Percentiles rank a stretch among this genome's conserved stretches.
Evolutionary conservation across 2,329 filamentous ascomycete species (phyloP).

Genomic region (Nigrospora osmanthi): DNA sequence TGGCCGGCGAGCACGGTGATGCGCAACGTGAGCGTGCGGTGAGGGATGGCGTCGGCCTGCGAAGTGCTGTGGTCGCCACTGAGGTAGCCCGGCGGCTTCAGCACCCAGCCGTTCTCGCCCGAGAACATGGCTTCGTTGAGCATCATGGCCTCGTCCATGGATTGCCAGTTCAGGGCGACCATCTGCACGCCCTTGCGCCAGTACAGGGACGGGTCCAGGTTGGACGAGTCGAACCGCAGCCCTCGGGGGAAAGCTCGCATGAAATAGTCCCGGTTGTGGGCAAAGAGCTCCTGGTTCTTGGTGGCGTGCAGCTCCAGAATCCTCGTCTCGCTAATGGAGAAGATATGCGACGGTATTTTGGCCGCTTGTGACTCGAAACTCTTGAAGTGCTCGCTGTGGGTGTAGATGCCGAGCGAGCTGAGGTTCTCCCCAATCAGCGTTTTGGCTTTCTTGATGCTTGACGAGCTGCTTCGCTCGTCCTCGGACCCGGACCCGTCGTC

Average conservation of each 20-base stretch:
- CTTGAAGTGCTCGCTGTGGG: constrained; percentile 74
- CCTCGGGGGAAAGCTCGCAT: constrained; percentile 89
- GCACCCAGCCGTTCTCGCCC: constrained; percentile 72
- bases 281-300: constrained; percentile 67
- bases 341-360: constrained; percentile 61
- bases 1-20: constrained; percentile 74
- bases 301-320: constrained; percentile 54
- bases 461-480: constrained; percentile 25
- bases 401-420: constrained; percentile 74
- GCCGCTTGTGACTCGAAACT: constrained; percentile 58
- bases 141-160: constrained; percentile 88
- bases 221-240: constrained; percentile 76
- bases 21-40: constrained; percentile 54
- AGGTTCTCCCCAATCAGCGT: constrained; percentile 61
- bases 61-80: constrained; percentile 29
- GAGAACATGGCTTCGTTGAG: constrained; percentile 98
- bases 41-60: constrained; percentile 37
- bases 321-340: constrained; percentile 78
- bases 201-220: constrained; percentile 84
- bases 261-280: constrained; percentile 79
- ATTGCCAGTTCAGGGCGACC: constrained; percentile 97
- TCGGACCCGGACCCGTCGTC: constrained; percentile 35
- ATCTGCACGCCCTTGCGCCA: constrained; percentile 96
- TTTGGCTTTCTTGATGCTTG: constrained; percentile 39
- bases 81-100: constrained; percentile 74